Base-by-base conservation (phyloP, 1,284 basidiomycete genomes). In the Moesziomyces sp. region DNA sequence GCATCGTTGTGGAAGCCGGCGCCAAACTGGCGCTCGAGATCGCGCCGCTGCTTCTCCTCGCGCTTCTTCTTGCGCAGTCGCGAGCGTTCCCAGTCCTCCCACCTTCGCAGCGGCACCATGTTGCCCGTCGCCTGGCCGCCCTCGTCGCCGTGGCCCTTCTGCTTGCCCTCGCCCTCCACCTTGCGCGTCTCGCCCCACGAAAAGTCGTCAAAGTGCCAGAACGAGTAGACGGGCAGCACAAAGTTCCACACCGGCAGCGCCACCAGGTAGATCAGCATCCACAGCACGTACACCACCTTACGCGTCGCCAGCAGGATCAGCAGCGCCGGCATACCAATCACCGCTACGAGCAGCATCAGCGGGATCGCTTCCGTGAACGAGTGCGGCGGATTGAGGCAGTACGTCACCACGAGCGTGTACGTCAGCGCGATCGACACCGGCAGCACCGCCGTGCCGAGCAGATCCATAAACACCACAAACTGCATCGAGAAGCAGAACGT, bases 61-160 rank as follows among this genome's bases (percentile, higher is more conserved):
- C 97, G 90, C 74, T 89, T 90, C 46, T 94, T 79, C 86, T 98
- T 98, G 65, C 95, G 91, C 54, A 98, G 87, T 38, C 96, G 89
- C n/a, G 93, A 96, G 43, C 94, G 90, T 85, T 99, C 97, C 97
- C 97, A 99, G 81, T 99, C 97, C 85, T 99, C 95, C 97, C 97
- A 99, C 59, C 95, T 88, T 42, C 97, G 90, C 80, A 98, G 86
- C 0, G 97, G 94, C 26, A 99, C 90, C 0, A 88, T 89, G 45
- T 87, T 86, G 1, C 88, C 90, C 48, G 88, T 87, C 46, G 87
- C 86, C 6, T 85, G 78, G 5, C 86, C 86, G 50, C 87, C 89
- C 34, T 90, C 90, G 19, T 88, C 89, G 24, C 89, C 92, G 79
- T 97, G 94, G 9, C 89, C 91, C 72, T 90, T 89, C 49, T 87